These are phyloP conservation scores for Nicotiana knightiana DNA, from an alignment of 257 asterid species.

Conservation along the genomic window DNA sequence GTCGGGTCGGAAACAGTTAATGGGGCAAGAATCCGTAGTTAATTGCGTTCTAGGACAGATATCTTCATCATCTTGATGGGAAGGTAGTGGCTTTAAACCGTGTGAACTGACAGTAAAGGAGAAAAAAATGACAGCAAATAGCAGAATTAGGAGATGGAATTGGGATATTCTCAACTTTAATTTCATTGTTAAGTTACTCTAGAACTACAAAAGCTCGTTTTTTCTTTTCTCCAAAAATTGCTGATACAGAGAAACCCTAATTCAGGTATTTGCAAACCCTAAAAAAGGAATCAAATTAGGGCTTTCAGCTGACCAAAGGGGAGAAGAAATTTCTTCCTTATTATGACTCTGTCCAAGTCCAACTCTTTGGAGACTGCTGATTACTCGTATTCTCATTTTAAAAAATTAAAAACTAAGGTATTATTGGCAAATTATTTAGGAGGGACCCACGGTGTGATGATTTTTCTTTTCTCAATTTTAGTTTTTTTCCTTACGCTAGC, in stretches of 20 bases:
- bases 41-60: constrained; percentile 37
- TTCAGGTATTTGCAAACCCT: not conserved
- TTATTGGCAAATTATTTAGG: not conserved
- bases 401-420: not conserved
- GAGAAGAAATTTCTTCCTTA: not conserved
- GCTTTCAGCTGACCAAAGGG: not conserved
- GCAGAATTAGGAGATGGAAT: constrained; percentile 18
- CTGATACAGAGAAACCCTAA: not conserved
- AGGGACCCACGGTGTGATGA: not conserved
- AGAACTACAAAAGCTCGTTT: not conserved
- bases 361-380: not conserved
- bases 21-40: constrained; percentile 48
- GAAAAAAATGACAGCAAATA: constrained; percentile 22
- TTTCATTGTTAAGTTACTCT: not conserved
- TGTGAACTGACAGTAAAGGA: constrained; percentile 44
- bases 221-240: not conserved
- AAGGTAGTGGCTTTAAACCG: constrained; percentile 35
- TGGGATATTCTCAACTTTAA: not conserved
- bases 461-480: not conserved
- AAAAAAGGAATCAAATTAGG: not conserved
- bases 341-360: not conserved
- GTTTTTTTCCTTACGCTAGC: not conserved
- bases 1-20: constrained; percentile 82
- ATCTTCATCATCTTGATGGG: constrained; percentile 31
- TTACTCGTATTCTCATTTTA: not conserved